Percentiles rank a stretch among this genome's conserved stretches.
Conservation (phyloP, 192 early-diverging fungal genomes). For the Umbelopsis ramanniana region DNA sequence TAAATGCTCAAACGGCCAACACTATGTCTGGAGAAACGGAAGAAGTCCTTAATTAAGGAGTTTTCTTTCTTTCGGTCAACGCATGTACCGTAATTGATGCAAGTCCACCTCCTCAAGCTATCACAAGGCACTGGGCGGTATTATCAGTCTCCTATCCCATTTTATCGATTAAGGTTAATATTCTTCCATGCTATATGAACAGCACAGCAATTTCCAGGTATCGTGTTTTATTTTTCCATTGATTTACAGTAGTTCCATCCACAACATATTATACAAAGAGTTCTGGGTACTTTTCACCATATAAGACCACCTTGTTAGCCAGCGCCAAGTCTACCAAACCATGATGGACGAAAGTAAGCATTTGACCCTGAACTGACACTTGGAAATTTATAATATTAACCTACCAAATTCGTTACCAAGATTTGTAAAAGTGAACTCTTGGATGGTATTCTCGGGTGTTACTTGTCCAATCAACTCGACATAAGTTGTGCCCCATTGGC, state of each 20-base stretch:
- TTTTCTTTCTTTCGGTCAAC: too few relatives aligned
- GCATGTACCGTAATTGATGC: too few relatives aligned
- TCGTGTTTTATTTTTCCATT: neutral
- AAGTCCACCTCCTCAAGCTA: too few relatives aligned
- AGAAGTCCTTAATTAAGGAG: too few relatives aligned
- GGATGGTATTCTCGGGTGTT: constrained; percentile 32
- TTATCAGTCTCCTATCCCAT: too few relatives aligned
- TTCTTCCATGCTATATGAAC: neutral
- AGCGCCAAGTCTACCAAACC: constrained; percentile 32
- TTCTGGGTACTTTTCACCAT: constrained; percentile 37
- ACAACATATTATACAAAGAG: constrained; percentile 28
- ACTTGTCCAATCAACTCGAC: constrained; percentile 49
- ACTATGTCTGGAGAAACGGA: too few relatives aligned
- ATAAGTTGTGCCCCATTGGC: constrained; percentile 28
- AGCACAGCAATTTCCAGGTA: neutral
- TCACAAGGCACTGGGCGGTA: too few relatives aligned
- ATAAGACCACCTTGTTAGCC: constrained; percentile 40
- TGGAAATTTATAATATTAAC: neutral
- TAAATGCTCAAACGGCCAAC: too few relatives aligned
- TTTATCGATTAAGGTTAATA: too few relatives aligned
- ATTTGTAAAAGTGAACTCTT: constrained; percentile 37
- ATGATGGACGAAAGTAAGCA: neutral
- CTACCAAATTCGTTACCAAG: constrained; percentile 46
- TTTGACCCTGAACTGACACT: neutral
- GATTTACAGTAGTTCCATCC: neutral